These are phyloP conservation scores for Zancudomyces culisetae DNA, from an alignment of 371 early-diverging fungal species.

Conservation along the genomic window DNA sequence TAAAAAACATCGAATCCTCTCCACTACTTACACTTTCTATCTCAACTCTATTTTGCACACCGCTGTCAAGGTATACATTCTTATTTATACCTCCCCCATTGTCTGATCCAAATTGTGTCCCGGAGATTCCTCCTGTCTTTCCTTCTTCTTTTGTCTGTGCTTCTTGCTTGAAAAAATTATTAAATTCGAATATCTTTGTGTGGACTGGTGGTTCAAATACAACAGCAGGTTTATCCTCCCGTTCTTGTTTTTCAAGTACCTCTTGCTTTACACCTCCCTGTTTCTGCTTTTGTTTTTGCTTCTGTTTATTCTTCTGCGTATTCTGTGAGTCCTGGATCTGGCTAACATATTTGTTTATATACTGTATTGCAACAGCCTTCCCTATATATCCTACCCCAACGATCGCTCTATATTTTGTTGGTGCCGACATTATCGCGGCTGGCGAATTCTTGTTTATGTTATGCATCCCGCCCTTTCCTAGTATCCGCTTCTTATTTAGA, in stretches of 20 bases:
- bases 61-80: background rate
- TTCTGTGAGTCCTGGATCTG: no score
- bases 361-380: background rate
- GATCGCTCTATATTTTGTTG: no score
- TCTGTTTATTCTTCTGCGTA: no score
- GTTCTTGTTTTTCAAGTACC: background rate
- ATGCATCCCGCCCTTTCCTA: no score
- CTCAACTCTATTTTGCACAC: background rate
- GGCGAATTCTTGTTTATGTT: no score
- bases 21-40: slow-evolving; percentile 20
- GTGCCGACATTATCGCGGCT: no score
- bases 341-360: background rate
- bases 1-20: slow-evolving; percentile 22
- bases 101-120: background rate
- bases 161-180: slow-evolving; percentile 15
- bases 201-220: slow-evolving; percentile 24
- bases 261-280: background rate
- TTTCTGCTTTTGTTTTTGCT: no score
- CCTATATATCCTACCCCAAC: background rate
- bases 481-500: no score
- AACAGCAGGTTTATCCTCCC: slow-evolving; percentile 18
- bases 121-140: background rate
- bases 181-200: slow-evolving; percentile 30
- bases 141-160: background rate
- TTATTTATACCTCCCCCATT: background rate